A percentile compares a stretch with the other conserved stretches of the same genome.
Conservation (phyloP, 83 land plant genomes). For the Thuja plicata region DNA sequence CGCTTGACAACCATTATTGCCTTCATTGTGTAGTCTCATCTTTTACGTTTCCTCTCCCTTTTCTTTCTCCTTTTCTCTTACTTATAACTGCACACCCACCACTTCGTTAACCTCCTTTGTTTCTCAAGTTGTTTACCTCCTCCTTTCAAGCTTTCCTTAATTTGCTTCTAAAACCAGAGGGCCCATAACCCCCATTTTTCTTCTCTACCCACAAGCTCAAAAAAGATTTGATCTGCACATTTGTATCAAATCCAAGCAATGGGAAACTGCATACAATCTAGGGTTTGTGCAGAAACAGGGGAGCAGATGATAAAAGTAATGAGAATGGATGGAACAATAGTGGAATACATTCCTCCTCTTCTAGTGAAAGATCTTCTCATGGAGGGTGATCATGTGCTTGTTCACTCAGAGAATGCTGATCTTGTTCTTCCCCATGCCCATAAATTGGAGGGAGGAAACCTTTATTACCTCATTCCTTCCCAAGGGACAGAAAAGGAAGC, state of each 20-base stretch:
- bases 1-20: not conserved
- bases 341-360: not conserved
- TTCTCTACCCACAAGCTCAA: not conserved
- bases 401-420: not conserved
- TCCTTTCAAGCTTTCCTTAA: not conserved
- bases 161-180: not conserved
- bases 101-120: not conserved
- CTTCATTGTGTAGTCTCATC: not conserved
- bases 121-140: not conserved
- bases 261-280: not conserved
- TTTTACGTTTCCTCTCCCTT: not conserved
- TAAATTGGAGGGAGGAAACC: not conserved
- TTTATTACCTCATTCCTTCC: not conserved
- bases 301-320: not conserved
- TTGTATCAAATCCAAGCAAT: not conserved
- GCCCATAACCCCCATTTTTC: not conserved
- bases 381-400: not conserved
- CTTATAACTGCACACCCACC: not conserved
- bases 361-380: not conserved
- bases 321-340: not conserved
- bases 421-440: not conserved
- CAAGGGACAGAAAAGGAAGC: not conserved
- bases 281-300: not conserved
- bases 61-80: not conserved
- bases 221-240: not conserved